These are phyloP conservation scores for Beauveria varroae DNA, from an alignment of 2,329 filamentous ascomycete genomes.

Conservation along the genomic window DNA sequence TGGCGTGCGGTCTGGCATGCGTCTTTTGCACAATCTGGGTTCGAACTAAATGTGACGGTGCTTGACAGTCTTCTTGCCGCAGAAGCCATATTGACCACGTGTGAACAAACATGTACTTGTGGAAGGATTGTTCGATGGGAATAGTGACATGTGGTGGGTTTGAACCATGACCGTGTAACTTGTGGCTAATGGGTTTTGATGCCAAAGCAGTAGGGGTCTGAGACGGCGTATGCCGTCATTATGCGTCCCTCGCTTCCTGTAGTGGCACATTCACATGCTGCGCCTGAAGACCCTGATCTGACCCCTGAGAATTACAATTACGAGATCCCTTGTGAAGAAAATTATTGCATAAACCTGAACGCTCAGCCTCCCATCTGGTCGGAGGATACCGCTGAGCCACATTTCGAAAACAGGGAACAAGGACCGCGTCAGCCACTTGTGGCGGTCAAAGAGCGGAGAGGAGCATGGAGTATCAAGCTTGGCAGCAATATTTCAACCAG, in stretches of 20 bases:
- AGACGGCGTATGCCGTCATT: background rate
- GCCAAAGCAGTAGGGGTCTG: background rate
- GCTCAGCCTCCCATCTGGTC: background rate
- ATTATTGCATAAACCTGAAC: too few species aligned
- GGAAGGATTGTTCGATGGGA: too few species aligned
- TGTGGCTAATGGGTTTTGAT: background rate
- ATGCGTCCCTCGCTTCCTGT: background rate
- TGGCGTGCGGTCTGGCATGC: background rate
- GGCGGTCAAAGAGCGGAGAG: background rate
- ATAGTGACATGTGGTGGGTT: too few species aligned
- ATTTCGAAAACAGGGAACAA: background rate
- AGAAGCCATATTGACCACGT: background rate
- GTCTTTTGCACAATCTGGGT: too few species aligned
- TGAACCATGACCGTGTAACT: background rate
- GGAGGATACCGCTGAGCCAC: slow-evolving; percentile 6
- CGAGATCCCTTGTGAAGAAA: background rate
- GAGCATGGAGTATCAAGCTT: background rate
- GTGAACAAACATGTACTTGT: background rate
- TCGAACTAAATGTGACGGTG: background rate
- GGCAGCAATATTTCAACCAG: background rate
- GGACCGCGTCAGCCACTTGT: slow-evolving; percentile 4
- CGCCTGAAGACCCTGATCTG: background rate
- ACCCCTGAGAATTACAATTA: background rate
- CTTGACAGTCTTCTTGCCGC: background rate
- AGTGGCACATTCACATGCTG: background rate